Percentiles rank a stretch among this genome's conserved stretches.
Evolutionary conservation across 2,329 filamentous ascomycete genomes (phyloP).

Genomic region (Penicillium sp.): DNA sequence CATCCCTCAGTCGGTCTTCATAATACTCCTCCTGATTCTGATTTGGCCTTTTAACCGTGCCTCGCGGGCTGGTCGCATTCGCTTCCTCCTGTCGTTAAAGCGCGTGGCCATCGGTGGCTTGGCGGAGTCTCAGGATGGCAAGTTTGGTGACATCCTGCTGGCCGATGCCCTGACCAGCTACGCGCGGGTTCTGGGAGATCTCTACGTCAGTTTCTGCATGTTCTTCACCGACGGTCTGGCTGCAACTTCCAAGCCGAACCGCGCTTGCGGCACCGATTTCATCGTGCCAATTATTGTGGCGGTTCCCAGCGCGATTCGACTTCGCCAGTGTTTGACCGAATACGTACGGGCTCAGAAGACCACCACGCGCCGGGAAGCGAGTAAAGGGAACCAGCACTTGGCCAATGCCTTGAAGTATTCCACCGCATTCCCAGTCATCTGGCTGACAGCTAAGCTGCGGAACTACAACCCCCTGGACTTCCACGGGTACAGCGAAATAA

Average conservation of each 20-base stretch:
- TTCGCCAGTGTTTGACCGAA: constrained; percentile 90
- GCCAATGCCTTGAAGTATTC: constrained; percentile 94
- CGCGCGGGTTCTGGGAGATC: constrained; percentile 83
- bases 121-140: constrained; percentile 81
- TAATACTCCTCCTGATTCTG: constrained; percentile 69
- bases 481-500: constrained; percentile 53
- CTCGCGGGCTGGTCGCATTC: constrained; percentile 68
- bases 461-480: constrained; percentile 54
- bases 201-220: constrained; percentile 91
- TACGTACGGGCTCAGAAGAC: constrained; percentile 67
- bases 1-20: constrained; percentile 80
- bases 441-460: constrained; percentile 72
- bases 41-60: constrained; percentile 68
- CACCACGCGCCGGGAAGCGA: constrained; percentile 45
- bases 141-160: constrained; percentile 90
- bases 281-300: constrained; percentile 82
- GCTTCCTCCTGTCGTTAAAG: constrained; percentile 72
- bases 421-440: constrained; percentile 88
- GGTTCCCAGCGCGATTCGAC: constrained; percentile 77
- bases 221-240: constrained; percentile 70
- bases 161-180: constrained; percentile 95
- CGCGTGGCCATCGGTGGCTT: constrained; percentile 82
- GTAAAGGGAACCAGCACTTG: constrained; percentile 81
- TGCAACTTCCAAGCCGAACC: constrained; percentile 77
- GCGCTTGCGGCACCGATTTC: constrained; percentile 74